Evolutionary conservation across 2,329 filamentous ascomycete genomes (phyloP), one percentile per base, ranked within the genome.

Genomic region (Massarina eburnea): DNA sequence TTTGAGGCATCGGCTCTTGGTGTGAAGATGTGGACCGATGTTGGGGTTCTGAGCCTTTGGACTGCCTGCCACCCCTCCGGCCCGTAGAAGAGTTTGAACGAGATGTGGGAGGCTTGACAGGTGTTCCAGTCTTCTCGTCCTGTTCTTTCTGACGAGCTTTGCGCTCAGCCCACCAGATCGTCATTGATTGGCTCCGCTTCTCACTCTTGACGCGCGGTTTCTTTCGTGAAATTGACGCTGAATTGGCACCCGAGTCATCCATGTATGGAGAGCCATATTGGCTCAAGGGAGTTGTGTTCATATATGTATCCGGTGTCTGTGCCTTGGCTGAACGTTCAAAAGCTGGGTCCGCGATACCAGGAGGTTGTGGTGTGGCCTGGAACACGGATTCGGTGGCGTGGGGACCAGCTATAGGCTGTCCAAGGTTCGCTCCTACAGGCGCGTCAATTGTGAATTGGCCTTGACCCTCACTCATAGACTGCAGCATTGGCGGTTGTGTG

Each of bases 141-240:
- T 61, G 50, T 41, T 69, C 66, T 18, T 63, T 59, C 43, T 66
- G 61, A 8, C 64, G 62, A 2, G 68, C 70, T 48, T 75, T 75
- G 7, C 72, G 64, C 47, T 72, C 68, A 2, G 71, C 71, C 72
- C 72, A 75, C 72, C 72, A 75, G n/a, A 70, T 66, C 1, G 71
- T 73, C 72, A 75, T 74, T 9, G 67, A 71, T 37, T 71, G 64
- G 39, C 68, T 72, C 12, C 72, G 64, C 53, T 74, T 75, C 48
- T 74, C 72, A 27, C 69, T 72, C 51, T 73, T 73, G 15, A 73
- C 70, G 20, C 65, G 63, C 21, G 64, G 66, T 46, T 70, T 70
- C 20, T 61, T 57, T 47, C 61, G 58, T n/a, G 64, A 61, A 1
- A 55, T 56, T 20, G 61, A 58, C 7, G 49, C 47, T 3, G 64